These are phyloP conservation scores for Penicillium sp. DNA, from an alignment of 2,329 filamentous ascomycete species.

Conservation along the genomic window DNA sequence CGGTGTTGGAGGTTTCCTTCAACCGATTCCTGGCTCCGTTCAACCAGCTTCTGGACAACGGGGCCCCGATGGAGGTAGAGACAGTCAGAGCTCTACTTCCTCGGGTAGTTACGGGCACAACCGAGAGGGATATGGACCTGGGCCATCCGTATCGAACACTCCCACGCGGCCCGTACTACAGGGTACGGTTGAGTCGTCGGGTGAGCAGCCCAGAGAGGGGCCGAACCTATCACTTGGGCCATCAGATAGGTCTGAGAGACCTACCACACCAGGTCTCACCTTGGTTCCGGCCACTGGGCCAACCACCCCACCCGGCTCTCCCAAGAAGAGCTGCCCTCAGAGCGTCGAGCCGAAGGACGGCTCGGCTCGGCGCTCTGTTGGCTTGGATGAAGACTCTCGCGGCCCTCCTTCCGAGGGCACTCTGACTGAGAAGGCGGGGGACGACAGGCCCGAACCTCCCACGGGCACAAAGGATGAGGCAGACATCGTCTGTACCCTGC, in stretches of 20 bases:
- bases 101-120: neutral
- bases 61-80: no score
- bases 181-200: no score
- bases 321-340: neutral
- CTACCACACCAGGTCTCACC: neutral
- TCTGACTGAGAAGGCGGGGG: neutral
- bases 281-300: neutral
- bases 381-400: neutral
- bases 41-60: no score
- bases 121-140: neutral
- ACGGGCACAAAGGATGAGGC: no score
- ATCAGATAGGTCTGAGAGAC: neutral
- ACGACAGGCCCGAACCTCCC: neutral
- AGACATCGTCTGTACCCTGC: neutral
- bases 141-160: neutral
- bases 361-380: neutral
- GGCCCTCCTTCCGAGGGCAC: neutral
- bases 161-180: neutral
- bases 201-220: neutral
- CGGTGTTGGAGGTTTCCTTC: no score
- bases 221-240: neutral
- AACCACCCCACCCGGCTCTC: neutral
- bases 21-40: no score
- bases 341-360: neutral
- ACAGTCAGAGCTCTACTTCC: neutral